Evolutionary conservation across 176 grass and related monocot genomes (phyloP).

Genomic region (Themeda triandra): DNA sequence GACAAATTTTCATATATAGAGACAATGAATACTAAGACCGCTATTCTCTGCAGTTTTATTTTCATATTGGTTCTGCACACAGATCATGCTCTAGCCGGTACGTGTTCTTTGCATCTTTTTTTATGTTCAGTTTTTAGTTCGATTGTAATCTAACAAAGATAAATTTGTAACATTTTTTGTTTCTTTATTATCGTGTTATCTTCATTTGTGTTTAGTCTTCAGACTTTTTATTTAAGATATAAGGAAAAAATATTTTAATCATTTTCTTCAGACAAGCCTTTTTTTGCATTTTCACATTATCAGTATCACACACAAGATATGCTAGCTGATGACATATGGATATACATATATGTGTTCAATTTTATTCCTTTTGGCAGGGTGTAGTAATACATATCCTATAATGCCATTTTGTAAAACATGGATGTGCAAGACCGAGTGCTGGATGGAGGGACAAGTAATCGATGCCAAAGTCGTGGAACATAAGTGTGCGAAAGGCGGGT

Average conservation of each 20-base stretch:
- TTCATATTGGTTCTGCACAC: not conserved
- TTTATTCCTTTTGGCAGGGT: not conserved
- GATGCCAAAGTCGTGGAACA: not conserved
- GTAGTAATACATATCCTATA: not conserved
- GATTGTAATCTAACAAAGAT: not conserved
- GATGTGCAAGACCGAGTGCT: conserved; percentile 14
- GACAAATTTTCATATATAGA: no score
- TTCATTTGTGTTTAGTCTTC: not conserved
- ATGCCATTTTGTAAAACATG: conserved; percentile 3
- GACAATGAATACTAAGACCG: not conserved
- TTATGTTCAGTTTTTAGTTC: not conserved
- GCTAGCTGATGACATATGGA: not conserved
- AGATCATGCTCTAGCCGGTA: not conserved
- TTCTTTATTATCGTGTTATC: not conserved
- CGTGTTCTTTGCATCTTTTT: not conserved
- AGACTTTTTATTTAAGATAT: not conserved
- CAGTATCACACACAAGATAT: not conserved
- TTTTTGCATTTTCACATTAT: no score
- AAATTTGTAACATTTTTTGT: not conserved
- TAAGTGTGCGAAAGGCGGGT: conserved; percentile 4
- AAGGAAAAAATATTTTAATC: not conserved
- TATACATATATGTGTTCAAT: not conserved
- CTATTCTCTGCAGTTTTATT: not conserved
- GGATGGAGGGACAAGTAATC: not conserved
- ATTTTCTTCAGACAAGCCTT: not conserved